These are phyloP conservation scores for carrot (Daucus carota) DNA, from an alignment of 129 eudicot genomes.

Conservation along the genomic window DH1_v3.0 NC_030385.2:4530001-4530500, in stretches of 20 bases:
- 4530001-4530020: conserved; percentile 36
- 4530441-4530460: no score
- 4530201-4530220: conserved; percentile 55
- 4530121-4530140: conserved; percentile 14
- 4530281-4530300: conserved; percentile 72
- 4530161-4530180: conserved; percentile 46
- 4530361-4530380: background rate
- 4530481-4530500: no score
- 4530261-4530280: conserved; percentile 62
- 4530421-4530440: no score
- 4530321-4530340: conserved; percentile 28
- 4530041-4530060: conserved; percentile 31
- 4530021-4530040: conserved; percentile 26
- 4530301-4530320: conserved; percentile 80
- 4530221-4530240: conserved; percentile 48
- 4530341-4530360: background rate
- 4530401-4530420: no score
- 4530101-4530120: conserved; percentile 26
- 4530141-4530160: conserved; percentile 29
- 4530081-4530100: conserved; percentile 36
- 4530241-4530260: conserved; percentile 67
- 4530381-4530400: conserved; percentile 28
- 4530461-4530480: no score
- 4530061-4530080: conserved; percentile 39
- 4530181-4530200: conserved; percentile 67